phyloP scores from a whole-genome alignment of 495 filamentous ascomycete genomes.

The Bacidia gigantensis region DNA sequence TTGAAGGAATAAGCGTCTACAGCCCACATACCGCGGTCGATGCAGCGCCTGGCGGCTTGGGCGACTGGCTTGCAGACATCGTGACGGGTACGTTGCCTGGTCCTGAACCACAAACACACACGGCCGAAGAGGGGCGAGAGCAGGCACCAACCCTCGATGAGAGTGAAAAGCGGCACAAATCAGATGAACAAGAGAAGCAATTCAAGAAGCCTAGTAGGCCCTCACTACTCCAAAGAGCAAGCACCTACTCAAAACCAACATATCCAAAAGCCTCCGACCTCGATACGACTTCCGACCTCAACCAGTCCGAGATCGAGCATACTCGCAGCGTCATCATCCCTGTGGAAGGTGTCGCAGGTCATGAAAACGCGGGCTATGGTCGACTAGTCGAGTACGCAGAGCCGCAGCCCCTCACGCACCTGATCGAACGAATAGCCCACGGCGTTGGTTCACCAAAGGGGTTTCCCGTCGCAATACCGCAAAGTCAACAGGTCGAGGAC shows the following conservation, averaged over 20 bases:
- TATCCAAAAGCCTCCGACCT: slow-evolving; percentile 24
- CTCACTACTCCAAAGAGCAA: slow-evolving; percentile 7
- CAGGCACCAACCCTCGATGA: slow-evolving; percentile 3
- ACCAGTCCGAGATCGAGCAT: slow-evolving; percentile 27
- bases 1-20: slow-evolving; percentile 87
- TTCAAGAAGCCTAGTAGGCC: slow-evolving; percentile 13
- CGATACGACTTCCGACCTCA: slow-evolving; percentile 13
- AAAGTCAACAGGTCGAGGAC: slow-evolving; percentile 34
- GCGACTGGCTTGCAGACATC: slow-evolving; percentile 90
- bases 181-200: not conserved
- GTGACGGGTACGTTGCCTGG: slow-evolving; percentile 41
- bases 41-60: slow-evolving; percentile 71
- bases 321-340: slow-evolving; percentile 39
- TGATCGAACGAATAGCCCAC: slow-evolving; percentile 48
- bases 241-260: slow-evolving; percentile 30
- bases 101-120: slow-evolving; percentile 18
- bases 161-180: not conserved
- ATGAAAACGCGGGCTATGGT: slow-evolving; percentile 64
- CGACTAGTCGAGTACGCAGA: slow-evolving; percentile 50
- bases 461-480: slow-evolving; percentile 57
- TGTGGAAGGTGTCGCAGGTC: slow-evolving; percentile 28
- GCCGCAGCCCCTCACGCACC: slow-evolving; percentile 41
- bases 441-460: slow-evolving; percentile 50
- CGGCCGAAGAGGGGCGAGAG: slow-evolving; percentile 11
- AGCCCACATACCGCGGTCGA: slow-evolving; percentile 91